Evolutionary conservation across 1,139 yeast species (phyloP).

Genomic region (Saccharomycopsis phalli): DNA sequence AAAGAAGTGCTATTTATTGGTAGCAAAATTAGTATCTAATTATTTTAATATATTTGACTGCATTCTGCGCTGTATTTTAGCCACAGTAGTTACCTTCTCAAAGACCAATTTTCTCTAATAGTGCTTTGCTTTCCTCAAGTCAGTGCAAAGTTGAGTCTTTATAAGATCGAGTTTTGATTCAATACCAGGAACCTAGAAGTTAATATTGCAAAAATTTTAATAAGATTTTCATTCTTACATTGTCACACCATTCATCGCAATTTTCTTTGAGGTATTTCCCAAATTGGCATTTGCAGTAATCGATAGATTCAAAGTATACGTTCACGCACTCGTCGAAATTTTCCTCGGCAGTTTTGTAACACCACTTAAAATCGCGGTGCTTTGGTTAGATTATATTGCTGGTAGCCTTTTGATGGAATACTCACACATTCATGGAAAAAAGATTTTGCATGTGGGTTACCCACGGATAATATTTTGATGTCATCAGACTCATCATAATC

Average conservation of each 20-base stretch:
- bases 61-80: too few species aligned
- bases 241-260: slow-evolving; percentile 10
- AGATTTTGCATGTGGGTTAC: neutral
- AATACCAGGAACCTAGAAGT: neutral
- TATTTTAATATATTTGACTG: too few species aligned
- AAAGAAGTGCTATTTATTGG: slow-evolving; percentile 15
- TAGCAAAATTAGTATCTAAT: slow-evolving; percentile 4
- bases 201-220: too few species aligned
- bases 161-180: neutral
- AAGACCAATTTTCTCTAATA: too few species aligned
- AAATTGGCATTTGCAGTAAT: slow-evolving; percentile 12
- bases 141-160: slow-evolving; percentile 4
- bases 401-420: neutral
- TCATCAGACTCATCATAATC: slow-evolving; percentile 16
- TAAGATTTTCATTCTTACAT: slow-evolving; percentile 2
- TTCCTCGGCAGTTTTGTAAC: slow-evolving; percentile 9
- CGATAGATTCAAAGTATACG: neutral
- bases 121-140: too few species aligned
- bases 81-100: too few species aligned
- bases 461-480: slow-evolving; percentile 1
- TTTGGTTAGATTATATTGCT: neutral
- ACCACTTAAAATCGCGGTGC: slow-evolving; percentile 10
- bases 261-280: neutral
- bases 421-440: slow-evolving; percentile 7
- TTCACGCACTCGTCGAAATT: slow-evolving; percentile 4